A percentile compares a stretch with the other conserved stretches of the same genome.
Evolutionary conservation across 805 yeast genomes (phyloP).

Genomic region (Saturnispora dispora): DNA sequence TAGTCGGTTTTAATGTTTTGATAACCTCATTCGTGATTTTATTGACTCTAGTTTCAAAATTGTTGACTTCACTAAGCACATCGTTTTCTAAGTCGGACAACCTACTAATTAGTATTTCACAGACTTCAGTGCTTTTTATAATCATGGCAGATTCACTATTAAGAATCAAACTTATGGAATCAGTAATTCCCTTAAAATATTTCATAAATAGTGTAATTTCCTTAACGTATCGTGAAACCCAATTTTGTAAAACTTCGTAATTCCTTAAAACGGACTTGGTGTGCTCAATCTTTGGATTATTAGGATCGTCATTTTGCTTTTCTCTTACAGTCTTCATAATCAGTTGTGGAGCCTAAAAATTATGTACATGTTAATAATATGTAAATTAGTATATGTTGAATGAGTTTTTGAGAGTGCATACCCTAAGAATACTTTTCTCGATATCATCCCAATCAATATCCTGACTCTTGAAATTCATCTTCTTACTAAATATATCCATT

Average conservation of each 20-base stretch:
- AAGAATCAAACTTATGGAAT: neutral
- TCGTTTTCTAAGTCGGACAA: neutral
- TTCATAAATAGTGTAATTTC: constrained; percentile 1
- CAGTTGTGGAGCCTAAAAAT: constrained; percentile 13
- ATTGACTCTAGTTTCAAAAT: constrained; percentile 1
- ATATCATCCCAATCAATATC: constrained; percentile 24
- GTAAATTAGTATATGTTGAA: neutral
- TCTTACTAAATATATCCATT: constrained; percentile 7
- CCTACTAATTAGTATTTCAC: neutral
- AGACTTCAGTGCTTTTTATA: neutral
- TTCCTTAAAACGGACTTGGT: constrained; percentile 9
- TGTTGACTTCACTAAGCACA: neutral
- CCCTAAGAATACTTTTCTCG: constrained; percentile 20
- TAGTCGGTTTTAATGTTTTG: constrained; percentile 14
- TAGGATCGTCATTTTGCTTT: neutral
- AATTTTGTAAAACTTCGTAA: constrained; percentile 12
- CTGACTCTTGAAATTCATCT: constrained; percentile 13
- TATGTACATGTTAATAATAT: neutral
- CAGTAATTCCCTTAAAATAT: neutral
- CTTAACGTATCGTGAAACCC: constrained; percentile 5
- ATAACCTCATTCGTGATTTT: neutral
- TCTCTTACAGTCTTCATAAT: constrained; percentile 5
- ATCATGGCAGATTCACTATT: neutral
- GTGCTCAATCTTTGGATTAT: constrained; percentile 1
- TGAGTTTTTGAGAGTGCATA: constrained; percentile 9